A percentile compares a stretch with the other conserved stretches of the same genome.
These are phyloP conservation scores for Arbutus unedo DNA, from an alignment of 148 eudicot genomes.

Conservation along the genomic window DNA sequence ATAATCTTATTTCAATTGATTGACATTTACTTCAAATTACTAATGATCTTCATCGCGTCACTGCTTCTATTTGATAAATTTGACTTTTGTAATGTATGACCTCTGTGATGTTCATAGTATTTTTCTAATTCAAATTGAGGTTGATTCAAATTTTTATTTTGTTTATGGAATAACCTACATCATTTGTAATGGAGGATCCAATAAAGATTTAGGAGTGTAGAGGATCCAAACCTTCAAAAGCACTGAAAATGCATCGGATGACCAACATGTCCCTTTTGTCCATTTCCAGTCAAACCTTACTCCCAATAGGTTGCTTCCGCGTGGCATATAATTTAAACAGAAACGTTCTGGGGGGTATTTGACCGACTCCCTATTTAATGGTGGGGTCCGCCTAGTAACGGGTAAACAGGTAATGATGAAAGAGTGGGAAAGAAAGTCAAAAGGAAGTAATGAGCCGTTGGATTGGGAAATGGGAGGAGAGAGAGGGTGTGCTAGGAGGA, in stretches of 20 bases:
- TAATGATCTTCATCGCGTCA: no score
- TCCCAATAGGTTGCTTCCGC: constrained; percentile 22
- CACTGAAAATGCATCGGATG: not conserved
- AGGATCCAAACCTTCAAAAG: not conserved
- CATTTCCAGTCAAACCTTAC: constrained; percentile 24
- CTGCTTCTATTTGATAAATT: not conserved
- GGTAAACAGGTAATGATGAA: constrained; percentile 22
- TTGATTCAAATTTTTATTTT: no score
- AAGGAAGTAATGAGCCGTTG: constrained; percentile 38
- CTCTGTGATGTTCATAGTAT: not conserved
- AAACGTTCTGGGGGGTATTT: constrained; percentile 13
- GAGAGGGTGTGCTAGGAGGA: no score
- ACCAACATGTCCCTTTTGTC: constrained; percentile 12
- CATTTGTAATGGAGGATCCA: not conserved
- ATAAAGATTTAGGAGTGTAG: not conserved
- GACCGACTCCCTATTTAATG: constrained; percentile 23
- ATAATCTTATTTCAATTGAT: not conserved
- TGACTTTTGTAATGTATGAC: not conserved
- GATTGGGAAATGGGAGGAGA: constrained; percentile 15
- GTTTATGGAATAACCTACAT: not conserved
- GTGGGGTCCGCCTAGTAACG: constrained; percentile 20
- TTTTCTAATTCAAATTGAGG: no score
- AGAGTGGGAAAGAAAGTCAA: constrained; percentile 33
- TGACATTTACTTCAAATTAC: not conserved
- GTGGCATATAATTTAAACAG: constrained; percentile 8